Evolutionary conservation across 2,329 filamentous ascomycete species (phyloP).

Genomic region (Fusarium sp.): DNA sequence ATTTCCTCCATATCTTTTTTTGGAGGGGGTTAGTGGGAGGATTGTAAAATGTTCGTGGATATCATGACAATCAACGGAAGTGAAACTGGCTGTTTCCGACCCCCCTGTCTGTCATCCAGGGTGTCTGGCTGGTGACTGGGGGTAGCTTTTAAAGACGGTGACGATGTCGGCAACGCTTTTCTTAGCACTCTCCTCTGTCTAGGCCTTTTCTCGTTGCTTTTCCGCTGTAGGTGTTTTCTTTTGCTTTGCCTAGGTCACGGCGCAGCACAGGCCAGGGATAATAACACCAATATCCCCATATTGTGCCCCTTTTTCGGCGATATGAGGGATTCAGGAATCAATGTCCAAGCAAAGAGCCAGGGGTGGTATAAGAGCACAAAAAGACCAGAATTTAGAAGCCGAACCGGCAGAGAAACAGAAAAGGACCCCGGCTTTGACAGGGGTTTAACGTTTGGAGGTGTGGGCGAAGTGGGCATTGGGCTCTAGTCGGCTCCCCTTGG

Average conservation of each 20-base stretch:
- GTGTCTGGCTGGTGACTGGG: conserved; percentile 21
- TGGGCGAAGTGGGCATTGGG: conserved; percentile 43
- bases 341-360: conserved; percentile 24
- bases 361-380: conserved; percentile 19
- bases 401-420: conserved; percentile 33
- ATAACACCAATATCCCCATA: conserved; percentile 7
- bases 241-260: conserved; percentile 14
- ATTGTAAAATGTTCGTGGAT: conserved; percentile 20
- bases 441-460: conserved; percentile 39
- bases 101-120: conserved; percentile 33
- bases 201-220: conserved; percentile 23
- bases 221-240: conserved; percentile 13
- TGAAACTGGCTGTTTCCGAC: conserved; percentile 29
- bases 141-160: conserved; percentile 21
- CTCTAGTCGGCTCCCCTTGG: conserved; percentile 35
- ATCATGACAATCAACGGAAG: conserved; percentile 29
- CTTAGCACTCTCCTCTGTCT: conserved; percentile 4
- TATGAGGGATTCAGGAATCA: conserved; percentile 29
- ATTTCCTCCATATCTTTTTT: conserved; percentile 1
- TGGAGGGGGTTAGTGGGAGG: conserved; percentile 27
- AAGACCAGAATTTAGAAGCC: conserved; percentile 16
- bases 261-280: conserved; percentile 22
- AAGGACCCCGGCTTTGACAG: conserved; percentile 26
- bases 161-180: conserved; percentile 16
- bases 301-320: conserved; percentile 21